phyloP scores from a whole-genome alignment of 495 filamentous ascomycete species.

The Evernia prunastri region DNA sequence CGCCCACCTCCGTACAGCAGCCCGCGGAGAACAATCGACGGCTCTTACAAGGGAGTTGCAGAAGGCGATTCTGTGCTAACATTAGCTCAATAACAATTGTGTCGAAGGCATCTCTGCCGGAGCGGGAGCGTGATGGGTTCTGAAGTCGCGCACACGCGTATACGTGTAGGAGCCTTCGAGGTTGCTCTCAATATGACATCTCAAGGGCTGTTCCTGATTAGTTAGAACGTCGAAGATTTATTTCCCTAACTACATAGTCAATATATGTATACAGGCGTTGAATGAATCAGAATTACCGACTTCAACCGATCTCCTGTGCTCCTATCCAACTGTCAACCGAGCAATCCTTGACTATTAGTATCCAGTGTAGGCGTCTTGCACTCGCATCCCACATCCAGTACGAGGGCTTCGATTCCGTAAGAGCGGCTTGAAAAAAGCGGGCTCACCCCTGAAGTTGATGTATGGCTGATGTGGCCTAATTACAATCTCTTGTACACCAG shows the following conservation, averaged over 20 bases:
- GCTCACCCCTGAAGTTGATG: background rate
- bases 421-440: background rate
- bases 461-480: background rate
- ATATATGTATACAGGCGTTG: background rate
- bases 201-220: too few relatives aligned
- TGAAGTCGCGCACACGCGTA: too few relatives aligned
- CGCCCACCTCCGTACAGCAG: too few relatives aligned
- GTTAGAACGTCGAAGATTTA: background rate
- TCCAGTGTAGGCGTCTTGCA: background rate
- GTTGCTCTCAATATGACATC: too few relatives aligned
- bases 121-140: too few relatives aligned
- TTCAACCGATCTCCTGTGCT: background rate
- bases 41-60: too few relatives aligned
- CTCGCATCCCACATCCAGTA: background rate
- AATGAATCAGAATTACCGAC: background rate
- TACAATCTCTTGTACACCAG: background rate
- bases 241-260: background rate
- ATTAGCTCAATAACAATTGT: too few relatives aligned
- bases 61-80: too few relatives aligned
- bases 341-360: background rate
- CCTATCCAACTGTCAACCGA: background rate
- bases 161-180: too few relatives aligned
- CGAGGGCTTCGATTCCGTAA: background rate
- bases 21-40: background rate
- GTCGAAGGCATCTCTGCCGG: too few relatives aligned